Evolutionary conservation across 2,329 filamentous ascomycete genomes (phyloP), one percentile per base, ranked within the genome.

Genomic region (Escovopsis sp.): DNA sequence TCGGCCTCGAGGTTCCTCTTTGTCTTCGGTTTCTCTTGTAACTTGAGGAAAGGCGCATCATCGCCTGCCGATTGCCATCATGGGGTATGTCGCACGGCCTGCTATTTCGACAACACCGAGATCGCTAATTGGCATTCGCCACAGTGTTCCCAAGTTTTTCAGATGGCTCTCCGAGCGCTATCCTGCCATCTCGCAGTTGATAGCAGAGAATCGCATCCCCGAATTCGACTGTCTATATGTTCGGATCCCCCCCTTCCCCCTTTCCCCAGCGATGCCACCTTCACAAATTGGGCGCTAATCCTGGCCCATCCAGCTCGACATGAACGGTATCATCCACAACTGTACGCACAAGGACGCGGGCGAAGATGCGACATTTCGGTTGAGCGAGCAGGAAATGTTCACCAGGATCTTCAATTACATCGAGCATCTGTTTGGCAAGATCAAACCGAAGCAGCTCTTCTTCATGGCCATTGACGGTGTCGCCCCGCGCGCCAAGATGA

Each of bases 321-420:
- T 98, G 91, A 98, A 98, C 65, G 91, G 91, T 52, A 98, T 98
- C 61, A 98, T 98, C 56, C 89, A 98, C 65, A 98, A 98, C 63
- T 98, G 91, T 63, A 98, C 91, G 44, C 91, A 98, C 67, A 94
- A 91, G 58, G 89, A 98, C 65, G 82, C 85, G 23, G 65, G 64
- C 43, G 88, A 93, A 58, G 88, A 89, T 59, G 79, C 87, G 4
- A 86, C 85, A 1, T 93, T 93, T 56, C 86, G 91, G 43, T 80
- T 96, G 65, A 89, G 82, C 44, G 93, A 98, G 62, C 89, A 98
- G 61, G 85, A 95, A 63, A 98, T 98, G 91, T 98, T 98, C 59
- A 95, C 98, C 53, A 84, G 87, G 45, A 98, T 98, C 56, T 98
- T 98, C 76, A 96, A 96, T 66, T 98, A 98, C 62, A 98, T 98